Evolutionary conservation across 345 rosid genomes (phyloP).

Genomic region (Hibiscus syriacus): DNA sequence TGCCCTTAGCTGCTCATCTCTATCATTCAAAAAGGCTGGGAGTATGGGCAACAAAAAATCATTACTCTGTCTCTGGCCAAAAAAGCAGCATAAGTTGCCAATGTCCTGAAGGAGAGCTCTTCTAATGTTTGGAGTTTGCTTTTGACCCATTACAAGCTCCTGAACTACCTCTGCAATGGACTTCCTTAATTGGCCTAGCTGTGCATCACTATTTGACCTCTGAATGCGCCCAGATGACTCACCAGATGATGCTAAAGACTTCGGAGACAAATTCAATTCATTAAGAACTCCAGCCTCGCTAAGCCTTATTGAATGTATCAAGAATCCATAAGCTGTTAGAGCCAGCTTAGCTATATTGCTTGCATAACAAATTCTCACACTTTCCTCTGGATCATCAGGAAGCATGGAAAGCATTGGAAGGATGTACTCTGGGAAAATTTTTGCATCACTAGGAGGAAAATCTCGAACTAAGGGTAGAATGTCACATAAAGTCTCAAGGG

Average conservation of each 20-base stretch:
- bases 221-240: conserved; percentile 50
- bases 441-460: conserved; percentile 98
- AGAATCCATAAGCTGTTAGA: conserved; percentile 89
- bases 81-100: conserved; percentile 79
- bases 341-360: conserved; percentile 93
- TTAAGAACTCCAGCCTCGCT: conserved; percentile 76
- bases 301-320: conserved; percentile 76
- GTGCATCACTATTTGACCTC: conserved; percentile 50
- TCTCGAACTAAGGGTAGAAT: conserved; percentile 91
- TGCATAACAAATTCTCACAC: conserved; percentile 96
- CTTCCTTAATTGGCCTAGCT: conserved; percentile 77
- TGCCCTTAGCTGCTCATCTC: conserved; percentile 94
- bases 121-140: conserved; percentile 91
- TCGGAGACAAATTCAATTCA: conserved; percentile 47
- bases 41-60: conserved; percentile 89
- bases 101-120: conserved; percentile 94
- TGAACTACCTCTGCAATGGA: conserved; percentile 95
- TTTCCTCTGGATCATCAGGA: conserved; percentile 98
- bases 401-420: conserved; percentile 98
- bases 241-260: conserved; percentile 33
- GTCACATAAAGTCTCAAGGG: conserved; percentile 88
- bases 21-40: conserved; percentile 93
- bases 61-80: conserved; percentile 95
- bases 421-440: conserved; percentile 92
- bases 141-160: conserved; percentile 98